These are phyloP conservation scores for Thalassiosira mediterranea DNA, from an alignment of 352 stramenopile species.

Conservation along the genomic window DNA sequence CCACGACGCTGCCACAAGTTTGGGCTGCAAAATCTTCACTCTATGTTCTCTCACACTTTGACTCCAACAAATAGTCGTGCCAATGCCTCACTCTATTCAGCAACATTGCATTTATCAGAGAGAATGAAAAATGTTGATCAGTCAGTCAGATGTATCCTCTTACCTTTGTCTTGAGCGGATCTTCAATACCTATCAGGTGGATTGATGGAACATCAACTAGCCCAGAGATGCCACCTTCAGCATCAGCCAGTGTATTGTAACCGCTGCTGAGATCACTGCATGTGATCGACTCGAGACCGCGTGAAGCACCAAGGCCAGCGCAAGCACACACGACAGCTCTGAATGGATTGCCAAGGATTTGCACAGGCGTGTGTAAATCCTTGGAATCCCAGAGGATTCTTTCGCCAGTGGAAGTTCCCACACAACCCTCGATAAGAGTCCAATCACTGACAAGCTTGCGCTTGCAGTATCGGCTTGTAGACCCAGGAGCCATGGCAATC, in stretches of 20 bases:
- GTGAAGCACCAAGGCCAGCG: background rate
- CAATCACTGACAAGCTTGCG: background rate
- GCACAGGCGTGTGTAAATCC: background rate
- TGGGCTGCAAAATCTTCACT: too few relatives aligned
- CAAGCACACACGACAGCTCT: slow-evolving; percentile 24
- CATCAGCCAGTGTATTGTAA: background rate
- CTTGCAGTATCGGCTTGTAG: background rate
- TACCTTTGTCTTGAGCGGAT: slow-evolving; percentile 17
- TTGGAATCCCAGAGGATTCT: background rate
- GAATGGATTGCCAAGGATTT: slow-evolving; percentile 20
- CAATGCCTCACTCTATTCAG: too few relatives aligned
- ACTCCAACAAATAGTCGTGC: too few relatives aligned
- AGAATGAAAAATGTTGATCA: too few relatives aligned
- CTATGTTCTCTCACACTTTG: too few relatives aligned
- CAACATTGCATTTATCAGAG: too few relatives aligned
- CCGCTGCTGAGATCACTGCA: too few relatives aligned
- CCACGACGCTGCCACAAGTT: too few relatives aligned
- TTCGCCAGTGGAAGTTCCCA: background rate
- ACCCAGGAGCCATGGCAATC: background rate
- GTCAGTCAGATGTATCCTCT: too few relatives aligned
- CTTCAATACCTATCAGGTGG: slow-evolving; percentile 36
- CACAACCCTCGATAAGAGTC: background rate
- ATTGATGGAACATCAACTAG: slow-evolving; percentile 8
- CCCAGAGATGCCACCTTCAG: background rate
- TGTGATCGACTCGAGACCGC: too few relatives aligned